Evolutionary conservation across 2,329 filamentous ascomycete genomes (phyloP), one percentile per base, ranked within the genome.

Genomic region (Coniochaeta sp.): DNA sequence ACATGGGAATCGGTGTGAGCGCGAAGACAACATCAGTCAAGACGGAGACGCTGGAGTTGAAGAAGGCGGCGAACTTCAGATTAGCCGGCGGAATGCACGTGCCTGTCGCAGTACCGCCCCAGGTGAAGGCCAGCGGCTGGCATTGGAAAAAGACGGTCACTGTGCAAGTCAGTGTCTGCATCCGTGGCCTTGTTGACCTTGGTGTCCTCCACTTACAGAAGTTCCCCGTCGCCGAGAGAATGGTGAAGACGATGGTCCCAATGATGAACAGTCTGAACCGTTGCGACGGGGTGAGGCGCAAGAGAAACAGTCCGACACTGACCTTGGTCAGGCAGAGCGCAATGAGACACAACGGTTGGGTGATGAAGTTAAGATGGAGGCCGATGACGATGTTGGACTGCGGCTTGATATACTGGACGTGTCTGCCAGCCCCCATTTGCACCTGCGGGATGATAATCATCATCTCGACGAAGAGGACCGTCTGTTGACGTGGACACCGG

Each of bases 281-380:
- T 1, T n/a, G 5, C 0, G 58, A 57, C 2, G 61, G 60, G 1
- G 58, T 60, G 9, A 65, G 54, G 7, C 62, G 53, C 53, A 65
- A 42, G 7, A 66, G 52, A 45, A 65, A 65, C 24, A 64, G 24
- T 10, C 64, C 63, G 20, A 65, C 62, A 55, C 61, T 61, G 49
- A 65, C 54, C 48, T 66, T 65, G 10, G 60, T 58, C 13, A 65
- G 31, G 32, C 57, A 59, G 6, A 66, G 51, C 16, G 51, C 57
- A n/a, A 63, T 52, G 3, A 66, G 53, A 14, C 58, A 65, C 20
- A 65, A 32, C 2, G 64, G 63, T 50, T 66, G 63, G 0, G 62
- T 65, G 40, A 61, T 58, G 22, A 65, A 66, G 61, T 66, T 66
- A 40, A 65, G 56, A 40, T 61, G 58, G 5, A 66, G 52, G 1